Base-by-base conservation (phyloP, 2,329 filamentous ascomycete genomes). In the Sodiomyces alkalinus region DNA sequence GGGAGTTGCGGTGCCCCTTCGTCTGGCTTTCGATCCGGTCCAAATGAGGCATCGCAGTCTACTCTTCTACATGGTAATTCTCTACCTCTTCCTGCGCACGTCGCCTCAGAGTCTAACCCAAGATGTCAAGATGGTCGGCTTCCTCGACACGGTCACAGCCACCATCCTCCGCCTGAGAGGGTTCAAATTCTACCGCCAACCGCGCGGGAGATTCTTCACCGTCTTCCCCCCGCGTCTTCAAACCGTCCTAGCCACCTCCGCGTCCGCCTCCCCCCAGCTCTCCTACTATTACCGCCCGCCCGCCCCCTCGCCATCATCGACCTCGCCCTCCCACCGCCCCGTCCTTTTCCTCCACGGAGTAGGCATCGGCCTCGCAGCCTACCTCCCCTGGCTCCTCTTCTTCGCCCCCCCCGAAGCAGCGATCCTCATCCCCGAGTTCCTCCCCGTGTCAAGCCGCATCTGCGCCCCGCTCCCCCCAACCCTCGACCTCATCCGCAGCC, bases 331-430 rank as follows among this genome's bases (percentile, higher is more conserved):
- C 1, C 56, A 58, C 22, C 60, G 59, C 28, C 77, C 76, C 0
- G 49, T 81, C 6, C 48, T 82, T 4, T 80, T 80, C 48, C 58
- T 80, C 26, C 77, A 81, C 39, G 77, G 77, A 11, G 78, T 80
- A 27, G 74, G 76, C 22, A 60, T 81, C 32, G 76, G 77, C 0
- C 58, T 81, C 3, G 66, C 67, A 43, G 64, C 73, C 1, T 78
- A 80, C 39, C 52, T 62, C 9, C 46, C 51, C 11, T 76, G 76
- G 41, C 51, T 81, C 2, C 70, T 31, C 47, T 76, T 28, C 4
- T 22, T 43, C 8, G n/a, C n/a, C n/a, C 40, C 41, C 3, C 45
- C 50, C 19, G 60, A 64, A 28, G 53, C 75, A 13, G 74, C 74
- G 16, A 60, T 80, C 32, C 62, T 80, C 19, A 71, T 67, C 4